Percentiles rank a stretch among this genome's conserved stretches.
Conservation (phyloP, 106 monocot genomes). For the Cymbidium sinense region DNA sequence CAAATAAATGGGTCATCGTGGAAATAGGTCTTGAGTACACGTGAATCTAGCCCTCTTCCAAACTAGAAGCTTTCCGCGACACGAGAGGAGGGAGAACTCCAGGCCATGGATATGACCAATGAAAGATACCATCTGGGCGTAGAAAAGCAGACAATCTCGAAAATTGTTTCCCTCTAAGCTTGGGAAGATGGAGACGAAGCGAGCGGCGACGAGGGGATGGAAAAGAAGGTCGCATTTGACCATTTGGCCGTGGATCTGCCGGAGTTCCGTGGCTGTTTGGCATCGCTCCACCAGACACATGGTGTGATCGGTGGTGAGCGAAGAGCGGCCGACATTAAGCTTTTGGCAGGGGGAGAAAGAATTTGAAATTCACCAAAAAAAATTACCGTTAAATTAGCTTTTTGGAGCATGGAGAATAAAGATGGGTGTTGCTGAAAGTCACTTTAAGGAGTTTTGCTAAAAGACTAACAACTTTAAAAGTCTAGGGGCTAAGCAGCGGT, state of each 20-base stretch:
- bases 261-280: slow-evolving; percentile 3
- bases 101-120: neutral
- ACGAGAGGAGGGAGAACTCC: slow-evolving; percentile 18
- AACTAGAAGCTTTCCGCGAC: slow-evolving; percentile 4
- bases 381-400: too few relatives aligned
- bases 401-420: too few relatives aligned
- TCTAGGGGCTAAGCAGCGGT: too few relatives aligned
- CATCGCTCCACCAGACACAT: slow-evolving; percentile 7
- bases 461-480: too few relatives aligned
- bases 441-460: too few relatives aligned
- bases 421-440: too few relatives aligned
- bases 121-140: slow-evolving; percentile 6
- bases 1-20: slow-evolving; percentile 9
- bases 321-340: slow-evolving; percentile 1
- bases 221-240: slow-evolving; percentile 12
- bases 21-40: slow-evolving; percentile 15
- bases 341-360: too few relatives aligned
- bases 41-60: slow-evolving; percentile 15
- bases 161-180: neutral
- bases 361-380: too few relatives aligned
- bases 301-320: neutral
- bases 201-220: slow-evolving; percentile 5
- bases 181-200: neutral
- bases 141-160: slow-evolving; percentile 6
- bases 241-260: slow-evolving; percentile 20